Conservation (phyloP, 139 green algal species). For the Coccomyxa sp. region DNA sequence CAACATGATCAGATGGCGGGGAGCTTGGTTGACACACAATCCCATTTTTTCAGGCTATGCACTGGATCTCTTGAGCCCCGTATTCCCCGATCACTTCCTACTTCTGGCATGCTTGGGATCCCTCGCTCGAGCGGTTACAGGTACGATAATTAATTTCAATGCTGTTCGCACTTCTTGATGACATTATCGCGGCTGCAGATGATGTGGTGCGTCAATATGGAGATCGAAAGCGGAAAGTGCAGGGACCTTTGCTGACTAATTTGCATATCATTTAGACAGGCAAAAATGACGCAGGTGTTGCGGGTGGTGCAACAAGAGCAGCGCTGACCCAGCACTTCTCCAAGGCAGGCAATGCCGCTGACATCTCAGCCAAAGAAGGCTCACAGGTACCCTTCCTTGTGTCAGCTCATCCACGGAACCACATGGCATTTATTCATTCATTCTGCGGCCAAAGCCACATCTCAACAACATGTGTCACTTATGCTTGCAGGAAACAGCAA, state of each 20-base stretch:
- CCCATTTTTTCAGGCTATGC: slow-evolving; percentile 8
- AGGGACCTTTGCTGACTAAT: neutral
- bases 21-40: no score
- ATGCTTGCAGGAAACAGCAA: slow-evolving; percentile 55
- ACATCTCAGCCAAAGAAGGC: slow-evolving; percentile 80
- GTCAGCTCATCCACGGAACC: no score
- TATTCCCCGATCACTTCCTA: slow-evolving; percentile 46
- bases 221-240: neutral
- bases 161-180: no score
- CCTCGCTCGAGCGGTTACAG: slow-evolving; percentile 53
- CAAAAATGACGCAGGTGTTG: slow-evolving; percentile 45
- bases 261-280: neutral
- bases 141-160: slow-evolving; percentile 5
- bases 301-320: slow-evolving; percentile 66
- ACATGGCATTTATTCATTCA: no score
- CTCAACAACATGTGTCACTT: no score
- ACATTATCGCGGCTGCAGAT: no score
- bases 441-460: no score
- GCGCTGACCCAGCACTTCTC: slow-evolving; percentile 87
- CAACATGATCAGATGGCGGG: no score
- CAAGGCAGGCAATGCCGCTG: slow-evolving; percentile 63
- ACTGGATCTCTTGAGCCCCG: slow-evolving; percentile 45
- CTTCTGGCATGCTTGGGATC: slow-evolving; percentile 57
- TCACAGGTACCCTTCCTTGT: slow-evolving; percentile 43
- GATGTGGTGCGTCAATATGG: no score